These are phyloP conservation scores for Powellomyces hirtus DNA, from an alignment of 192 early-diverging fungal species.

Conservation along the genomic window DNA sequence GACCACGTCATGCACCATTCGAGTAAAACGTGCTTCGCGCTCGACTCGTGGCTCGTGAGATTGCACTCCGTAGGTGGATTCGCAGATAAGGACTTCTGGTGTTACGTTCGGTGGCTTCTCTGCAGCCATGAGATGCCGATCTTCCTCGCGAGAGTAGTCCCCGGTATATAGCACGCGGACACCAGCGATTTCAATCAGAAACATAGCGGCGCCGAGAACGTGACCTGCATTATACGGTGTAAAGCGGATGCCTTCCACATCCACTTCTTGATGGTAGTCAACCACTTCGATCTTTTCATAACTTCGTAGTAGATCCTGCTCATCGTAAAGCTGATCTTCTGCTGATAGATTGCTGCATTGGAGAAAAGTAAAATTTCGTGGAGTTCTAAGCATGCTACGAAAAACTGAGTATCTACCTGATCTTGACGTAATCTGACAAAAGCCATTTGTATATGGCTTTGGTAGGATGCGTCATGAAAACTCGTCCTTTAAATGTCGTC, in stretches of 20 bases:
- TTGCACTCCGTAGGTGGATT: conserved; percentile 96
- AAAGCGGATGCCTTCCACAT: conserved; percentile 85
- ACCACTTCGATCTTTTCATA: conserved; percentile 91
- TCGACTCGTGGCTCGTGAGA: conserved; percentile 92
- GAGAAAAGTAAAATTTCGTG: conserved; percentile 1
- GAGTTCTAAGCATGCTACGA: not conserved
- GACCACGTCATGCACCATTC: conserved; percentile 59
- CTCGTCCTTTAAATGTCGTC: conserved; percentile 93
- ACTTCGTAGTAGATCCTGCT: conserved; percentile 77
- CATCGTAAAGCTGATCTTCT: conserved; percentile 80
- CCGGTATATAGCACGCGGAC: conserved; percentile 95
- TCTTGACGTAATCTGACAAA: conserved; percentile 89
- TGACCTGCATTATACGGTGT: conserved; percentile 91
- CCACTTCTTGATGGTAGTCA: conserved; percentile 94
- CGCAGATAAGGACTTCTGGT: conserved; percentile 92
- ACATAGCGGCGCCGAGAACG: conserved; percentile 98
- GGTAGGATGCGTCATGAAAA: conserved; percentile 99
- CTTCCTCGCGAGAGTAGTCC: conserved; percentile 98
- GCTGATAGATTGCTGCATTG: conserved; percentile 61
- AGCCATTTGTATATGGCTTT: conserved; percentile 98
- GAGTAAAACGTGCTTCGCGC: conserved; percentile 86
- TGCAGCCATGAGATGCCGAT: conserved; percentile 95
- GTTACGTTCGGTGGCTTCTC: conserved; percentile 79
- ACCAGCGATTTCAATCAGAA: conserved; percentile 65
- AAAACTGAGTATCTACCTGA: conserved; percentile 51